Conservation (phyloP, 306 rosid genomes). For the Betula pendula region DNA sequence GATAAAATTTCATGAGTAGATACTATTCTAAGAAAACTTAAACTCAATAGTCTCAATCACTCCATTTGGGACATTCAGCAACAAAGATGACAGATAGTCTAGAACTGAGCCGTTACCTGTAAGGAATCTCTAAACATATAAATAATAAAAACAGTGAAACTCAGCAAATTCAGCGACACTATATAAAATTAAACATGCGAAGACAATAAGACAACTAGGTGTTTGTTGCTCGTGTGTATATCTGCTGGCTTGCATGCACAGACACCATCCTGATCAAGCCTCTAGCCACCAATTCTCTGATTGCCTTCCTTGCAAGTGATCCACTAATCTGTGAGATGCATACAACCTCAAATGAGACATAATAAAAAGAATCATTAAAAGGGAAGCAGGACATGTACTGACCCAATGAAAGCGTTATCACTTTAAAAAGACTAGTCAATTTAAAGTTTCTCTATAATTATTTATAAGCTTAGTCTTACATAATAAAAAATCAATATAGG, state of each 20-base stretch:
- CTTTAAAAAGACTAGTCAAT: too few species aligned
- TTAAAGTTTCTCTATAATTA: too few species aligned
- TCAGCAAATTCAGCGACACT: slow-evolving; percentile 22
- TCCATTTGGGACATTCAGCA: slow-evolving; percentile 21
- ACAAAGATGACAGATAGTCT: slow-evolving; percentile 16
- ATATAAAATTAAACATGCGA: slow-evolving; percentile 11
- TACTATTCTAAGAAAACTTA: slow-evolving; percentile 3
- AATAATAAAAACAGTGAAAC: slow-evolving; percentile 28
- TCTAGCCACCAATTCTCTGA: slow-evolving; percentile 62
- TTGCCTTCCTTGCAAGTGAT: slow-evolving; percentile 67
- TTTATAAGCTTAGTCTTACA: too few species aligned
- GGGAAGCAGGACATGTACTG: not conserved
- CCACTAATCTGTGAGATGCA: slow-evolving; percentile 50
- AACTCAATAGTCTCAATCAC: slow-evolving; percentile 1
- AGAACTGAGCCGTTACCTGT: slow-evolving; percentile 7
- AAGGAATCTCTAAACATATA: slow-evolving; percentile 14
- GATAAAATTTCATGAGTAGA: not conserved
- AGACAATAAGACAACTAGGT: slow-evolving; percentile 34
- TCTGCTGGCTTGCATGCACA: slow-evolving; percentile 66
- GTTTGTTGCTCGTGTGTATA: slow-evolving; percentile 70
- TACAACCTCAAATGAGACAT: not conserved
- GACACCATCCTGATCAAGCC: slow-evolving; percentile 67
- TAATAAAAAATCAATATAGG: too few species aligned
- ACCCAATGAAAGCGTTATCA: too few species aligned
- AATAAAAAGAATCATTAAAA: not conserved